A percentile compares a stretch with the other conserved stretches of the same genome.
phyloP scores from a whole-genome alignment of 2,329 filamentous ascomycete species.

The Hymenoscyphus salicellus region DNA sequence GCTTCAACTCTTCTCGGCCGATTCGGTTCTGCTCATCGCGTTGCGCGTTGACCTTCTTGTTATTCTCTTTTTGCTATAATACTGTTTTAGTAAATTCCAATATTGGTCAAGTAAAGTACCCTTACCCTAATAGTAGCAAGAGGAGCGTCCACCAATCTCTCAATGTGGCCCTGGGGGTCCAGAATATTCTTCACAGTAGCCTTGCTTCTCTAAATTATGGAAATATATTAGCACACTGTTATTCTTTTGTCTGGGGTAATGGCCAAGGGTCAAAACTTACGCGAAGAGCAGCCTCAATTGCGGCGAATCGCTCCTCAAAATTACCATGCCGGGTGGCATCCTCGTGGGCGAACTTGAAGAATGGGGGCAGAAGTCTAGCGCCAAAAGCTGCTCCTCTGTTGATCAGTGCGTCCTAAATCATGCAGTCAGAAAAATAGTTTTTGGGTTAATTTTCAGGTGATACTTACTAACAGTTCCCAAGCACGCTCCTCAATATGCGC shows the following conservation, averaged over 20 bases:
- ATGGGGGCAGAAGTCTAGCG: background rate
- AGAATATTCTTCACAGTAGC: slow-evolving; percentile 30
- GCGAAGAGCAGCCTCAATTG: slow-evolving; percentile 14
- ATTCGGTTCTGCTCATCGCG: slow-evolving; percentile 29
- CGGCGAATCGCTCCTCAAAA: slow-evolving; percentile 19
- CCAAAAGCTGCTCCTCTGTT: background rate
- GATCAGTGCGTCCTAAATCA: background rate
- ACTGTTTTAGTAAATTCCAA: background rate
- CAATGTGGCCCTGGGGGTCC: slow-evolving; percentile 21
- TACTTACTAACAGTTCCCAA: background rate
- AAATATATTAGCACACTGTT: slow-evolving; percentile 7
- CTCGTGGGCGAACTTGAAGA: background rate
- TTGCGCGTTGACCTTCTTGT: slow-evolving; percentile 30
- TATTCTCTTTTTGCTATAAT: slow-evolving; percentile 28
- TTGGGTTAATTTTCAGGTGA: too few relatives aligned
- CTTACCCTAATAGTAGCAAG: slow-evolving; percentile 25
- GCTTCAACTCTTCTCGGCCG: slow-evolving; percentile 21
- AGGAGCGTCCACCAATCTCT: slow-evolving; percentile 28
- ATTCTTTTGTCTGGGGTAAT: background rate
- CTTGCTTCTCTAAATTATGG: slow-evolving; percentile 21
- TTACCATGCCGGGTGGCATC: background rate
- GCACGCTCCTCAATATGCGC: background rate
- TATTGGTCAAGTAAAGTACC: background rate
- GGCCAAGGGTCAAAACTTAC: slow-evolving; percentile 13
- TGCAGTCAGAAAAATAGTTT: background rate